phyloP scores from a whole-genome alignment of 2,329 filamentous ascomycete genomes.

The Aureobasidium sp. region DNA sequence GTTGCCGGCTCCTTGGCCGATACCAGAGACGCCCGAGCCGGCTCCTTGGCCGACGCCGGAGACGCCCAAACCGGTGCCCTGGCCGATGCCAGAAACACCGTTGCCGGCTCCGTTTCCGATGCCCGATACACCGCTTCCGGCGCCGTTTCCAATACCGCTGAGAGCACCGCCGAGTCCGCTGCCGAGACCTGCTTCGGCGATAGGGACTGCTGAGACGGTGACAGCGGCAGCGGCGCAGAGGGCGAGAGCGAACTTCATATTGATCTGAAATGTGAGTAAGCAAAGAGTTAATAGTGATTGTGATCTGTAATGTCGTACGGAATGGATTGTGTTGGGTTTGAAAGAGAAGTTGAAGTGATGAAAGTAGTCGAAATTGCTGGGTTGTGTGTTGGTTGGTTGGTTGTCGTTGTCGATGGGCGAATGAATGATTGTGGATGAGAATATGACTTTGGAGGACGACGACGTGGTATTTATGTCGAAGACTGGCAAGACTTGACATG shows the following conservation, averaged over 20 bases:
- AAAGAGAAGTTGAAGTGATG: background rate
- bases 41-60: background rate
- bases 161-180: background rate
- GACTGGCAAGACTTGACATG: background rate
- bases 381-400: background rate
- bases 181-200: conserved; percentile 1
- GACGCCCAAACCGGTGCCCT: no score
- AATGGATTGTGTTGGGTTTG: background rate
- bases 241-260: conserved; percentile 3
- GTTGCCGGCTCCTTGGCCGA: background rate
- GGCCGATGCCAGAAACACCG: background rate
- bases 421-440: background rate
- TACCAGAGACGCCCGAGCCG: background rate
- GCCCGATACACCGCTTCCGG: background rate
- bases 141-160: background rate
- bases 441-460: background rate
- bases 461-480: background rate
- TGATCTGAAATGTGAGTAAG: background rate
- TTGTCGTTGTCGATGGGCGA: background rate
- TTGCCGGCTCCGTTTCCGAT: background rate
- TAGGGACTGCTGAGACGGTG: background rate
- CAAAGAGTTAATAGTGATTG: background rate
- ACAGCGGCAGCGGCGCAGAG: background rate
- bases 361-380: background rate
- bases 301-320: background rate